phyloP scores from a whole-genome alignment of 805 yeast genomes.

The Candida alai region DNA sequence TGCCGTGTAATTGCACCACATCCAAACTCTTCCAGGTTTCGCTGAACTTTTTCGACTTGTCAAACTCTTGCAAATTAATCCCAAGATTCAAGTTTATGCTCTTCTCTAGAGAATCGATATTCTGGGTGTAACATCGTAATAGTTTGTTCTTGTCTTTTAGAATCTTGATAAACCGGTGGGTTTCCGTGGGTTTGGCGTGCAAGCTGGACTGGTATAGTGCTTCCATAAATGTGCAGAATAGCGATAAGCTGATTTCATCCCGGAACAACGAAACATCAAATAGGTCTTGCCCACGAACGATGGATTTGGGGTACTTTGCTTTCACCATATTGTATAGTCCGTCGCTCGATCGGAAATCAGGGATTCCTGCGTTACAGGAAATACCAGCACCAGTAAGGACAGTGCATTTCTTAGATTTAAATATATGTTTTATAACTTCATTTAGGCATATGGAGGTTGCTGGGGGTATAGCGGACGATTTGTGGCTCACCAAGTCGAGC shows the following conservation, averaged over 20 bases:
- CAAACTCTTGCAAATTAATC: constrained; percentile 30
- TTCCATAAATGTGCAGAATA: constrained; percentile 91
- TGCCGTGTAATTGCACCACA: constrained; percentile 90
- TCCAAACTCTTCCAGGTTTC: constrained; percentile 60
- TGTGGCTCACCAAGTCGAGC: constrained; percentile 18
- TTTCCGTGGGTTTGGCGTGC: constrained; percentile 74
- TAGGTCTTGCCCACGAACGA: constrained; percentile 82
- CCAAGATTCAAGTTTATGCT: constrained; percentile 62
- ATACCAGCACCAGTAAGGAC: constrained; percentile 94
- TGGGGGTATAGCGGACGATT: constrained; percentile 16
- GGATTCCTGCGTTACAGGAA: constrained; percentile 95
- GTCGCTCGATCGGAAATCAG: constrained; percentile 82
- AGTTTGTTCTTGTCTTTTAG: constrained; percentile 62
- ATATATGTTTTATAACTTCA: constrained; percentile 39
- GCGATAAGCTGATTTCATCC: constrained; percentile 55
- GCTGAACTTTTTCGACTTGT: constrained; percentile 21
- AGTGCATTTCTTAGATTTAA: constrained; percentile 56
- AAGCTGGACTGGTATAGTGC: constrained; percentile 60
- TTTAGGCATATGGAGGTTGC: constrained; percentile 32
- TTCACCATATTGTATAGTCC: constrained; percentile 81
- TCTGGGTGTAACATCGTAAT: constrained; percentile 88
- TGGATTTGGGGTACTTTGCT: constrained; percentile 52
- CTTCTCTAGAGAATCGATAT: constrained; percentile 85
- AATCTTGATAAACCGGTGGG: constrained; percentile 70
- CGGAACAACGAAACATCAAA: constrained; percentile 84